phyloP scores from a whole-genome alignment of 345 rosid genomes.

The Turnera subulata region DNA sequence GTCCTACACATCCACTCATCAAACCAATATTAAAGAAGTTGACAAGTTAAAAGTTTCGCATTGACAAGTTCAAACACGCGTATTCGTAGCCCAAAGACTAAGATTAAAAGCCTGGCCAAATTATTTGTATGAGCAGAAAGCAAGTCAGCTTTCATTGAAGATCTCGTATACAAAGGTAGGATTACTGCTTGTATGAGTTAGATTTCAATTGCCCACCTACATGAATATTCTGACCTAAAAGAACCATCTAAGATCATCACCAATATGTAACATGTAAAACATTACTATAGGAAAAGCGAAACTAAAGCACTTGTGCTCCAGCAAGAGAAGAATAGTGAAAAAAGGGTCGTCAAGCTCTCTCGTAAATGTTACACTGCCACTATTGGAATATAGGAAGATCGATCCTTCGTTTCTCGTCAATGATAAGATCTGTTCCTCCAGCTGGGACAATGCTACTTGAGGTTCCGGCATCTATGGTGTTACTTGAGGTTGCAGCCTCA shows the following conservation, averaged over 20 bases:
- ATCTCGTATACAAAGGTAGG: too few relatives aligned
- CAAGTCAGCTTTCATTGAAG: too few relatives aligned
- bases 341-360: not conserved
- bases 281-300: not conserved
- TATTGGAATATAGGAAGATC: constrained; percentile 72
- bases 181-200: too few relatives aligned
- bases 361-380: constrained; percentile 1
- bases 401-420: constrained; percentile 39
- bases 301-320: not conserved
- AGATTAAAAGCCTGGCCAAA: too few relatives aligned
- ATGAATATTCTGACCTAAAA: not conserved
- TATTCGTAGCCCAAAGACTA: too few relatives aligned
- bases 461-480: constrained; percentile 50
- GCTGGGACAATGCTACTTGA: constrained; percentile 43
- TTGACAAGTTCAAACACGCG: too few relatives aligned
- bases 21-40: too few relatives aligned
- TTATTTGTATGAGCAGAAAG: too few relatives aligned
- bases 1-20: too few relatives aligned
- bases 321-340: not conserved
- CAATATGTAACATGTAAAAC: not conserved
- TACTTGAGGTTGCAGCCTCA: constrained; percentile 24
- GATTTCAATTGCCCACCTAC: too few relatives aligned
- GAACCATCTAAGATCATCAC: not conserved
- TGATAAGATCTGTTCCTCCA: constrained; percentile 35
- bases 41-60: too few relatives aligned